Conservation (phyloP, 1,139 yeast species). For the Pneumocystis canis region DNA sequence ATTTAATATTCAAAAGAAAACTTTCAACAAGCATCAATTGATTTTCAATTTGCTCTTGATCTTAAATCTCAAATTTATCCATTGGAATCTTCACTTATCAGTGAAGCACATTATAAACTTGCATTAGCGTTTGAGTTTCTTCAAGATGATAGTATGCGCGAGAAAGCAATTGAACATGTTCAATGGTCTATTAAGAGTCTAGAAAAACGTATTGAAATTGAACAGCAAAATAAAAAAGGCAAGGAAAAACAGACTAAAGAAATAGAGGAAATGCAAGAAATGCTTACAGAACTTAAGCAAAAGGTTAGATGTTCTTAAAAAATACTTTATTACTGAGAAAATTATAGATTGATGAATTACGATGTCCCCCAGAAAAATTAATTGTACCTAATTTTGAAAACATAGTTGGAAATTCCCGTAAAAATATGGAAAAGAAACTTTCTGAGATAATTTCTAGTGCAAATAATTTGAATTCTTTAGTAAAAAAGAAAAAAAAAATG, state of each 20-base stretch:
- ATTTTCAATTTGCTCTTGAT: conserved; percentile 43
- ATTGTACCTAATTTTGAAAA: conserved; percentile 16
- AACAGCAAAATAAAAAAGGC: conserved; percentile 35
- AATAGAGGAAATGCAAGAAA: background rate
- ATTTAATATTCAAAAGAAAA: conserved; percentile 31
- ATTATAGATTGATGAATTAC: conserved; percentile 8
- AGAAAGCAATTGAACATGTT: conserved; percentile 45
- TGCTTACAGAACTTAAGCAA: background rate
- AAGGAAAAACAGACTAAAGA: conserved; percentile 27
- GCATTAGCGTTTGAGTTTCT: conserved; percentile 67
- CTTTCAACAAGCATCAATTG: conserved; percentile 59
- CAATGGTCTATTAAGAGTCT: conserved; percentile 48
- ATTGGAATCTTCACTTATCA: conserved; percentile 39
- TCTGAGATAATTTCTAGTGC: conserved; percentile 18
- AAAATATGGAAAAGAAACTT: conserved; percentile 25
- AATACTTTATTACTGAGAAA: conserved; percentile 5
- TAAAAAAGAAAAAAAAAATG: conserved; percentile 12
- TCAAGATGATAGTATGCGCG: conserved; percentile 36
- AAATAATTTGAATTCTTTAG: conserved; percentile 16
- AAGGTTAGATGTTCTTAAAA: conserved; percentile 4
- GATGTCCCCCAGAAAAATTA: conserved; percentile 8
- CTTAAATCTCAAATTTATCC: conserved; percentile 43
- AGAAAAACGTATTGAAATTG: conserved; percentile 30
- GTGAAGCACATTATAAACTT: conserved; percentile 71
- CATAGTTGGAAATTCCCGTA: conserved; percentile 18